Conservation (phyloP, 805 yeast genomes). For the Wickerhamiella qilinensis region DNA sequence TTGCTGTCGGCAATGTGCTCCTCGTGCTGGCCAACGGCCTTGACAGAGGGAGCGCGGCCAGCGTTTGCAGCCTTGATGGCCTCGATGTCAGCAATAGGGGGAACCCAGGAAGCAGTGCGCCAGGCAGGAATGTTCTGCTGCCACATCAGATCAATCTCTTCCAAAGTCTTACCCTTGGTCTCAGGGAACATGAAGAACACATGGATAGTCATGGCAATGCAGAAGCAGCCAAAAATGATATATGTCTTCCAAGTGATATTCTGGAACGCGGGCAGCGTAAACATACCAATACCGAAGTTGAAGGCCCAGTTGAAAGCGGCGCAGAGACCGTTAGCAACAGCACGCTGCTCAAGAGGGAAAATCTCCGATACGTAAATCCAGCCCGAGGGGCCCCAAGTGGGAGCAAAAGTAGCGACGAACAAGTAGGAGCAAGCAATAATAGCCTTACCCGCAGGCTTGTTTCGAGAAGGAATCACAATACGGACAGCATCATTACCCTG, state of each 20-base stretch:
- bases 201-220: slow-evolving; percentile 38
- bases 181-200: slow-evolving; percentile 43
- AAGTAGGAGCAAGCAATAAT: slow-evolving; percentile 39
- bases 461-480: slow-evolving; percentile 39
- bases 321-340: slow-evolving; percentile 55
- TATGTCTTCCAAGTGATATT: slow-evolving; percentile 49
- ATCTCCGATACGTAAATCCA: slow-evolving; percentile 53
- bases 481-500: slow-evolving; percentile 1
- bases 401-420: slow-evolving; percentile 61
- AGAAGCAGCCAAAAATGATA: slow-evolving; percentile 63
- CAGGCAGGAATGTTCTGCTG: slow-evolving; percentile 18
- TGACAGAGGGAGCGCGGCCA: slow-evolving; percentile 17
- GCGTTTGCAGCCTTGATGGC: slow-evolving; percentile 17
- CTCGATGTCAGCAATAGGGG: slow-evolving; percentile 5
- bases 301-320: slow-evolving; percentile 70
- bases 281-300: slow-evolving; percentile 59
- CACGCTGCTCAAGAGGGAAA: slow-evolving; percentile 60
- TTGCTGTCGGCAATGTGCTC: slow-evolving; percentile 3
- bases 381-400: slow-evolving; percentile 71
- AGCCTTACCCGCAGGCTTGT: slow-evolving; percentile 28
- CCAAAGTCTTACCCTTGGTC: slow-evolving; percentile 51
- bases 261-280: slow-evolving; percentile 58
- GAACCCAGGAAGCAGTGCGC: slow-evolving; percentile 12
- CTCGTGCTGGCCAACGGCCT: slow-evolving; percentile 2
- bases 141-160: slow-evolving; percentile 50